Evolutionary conservation across 441 rosid species (phyloP).

Genomic region (Corymbia calophylla): DNA sequence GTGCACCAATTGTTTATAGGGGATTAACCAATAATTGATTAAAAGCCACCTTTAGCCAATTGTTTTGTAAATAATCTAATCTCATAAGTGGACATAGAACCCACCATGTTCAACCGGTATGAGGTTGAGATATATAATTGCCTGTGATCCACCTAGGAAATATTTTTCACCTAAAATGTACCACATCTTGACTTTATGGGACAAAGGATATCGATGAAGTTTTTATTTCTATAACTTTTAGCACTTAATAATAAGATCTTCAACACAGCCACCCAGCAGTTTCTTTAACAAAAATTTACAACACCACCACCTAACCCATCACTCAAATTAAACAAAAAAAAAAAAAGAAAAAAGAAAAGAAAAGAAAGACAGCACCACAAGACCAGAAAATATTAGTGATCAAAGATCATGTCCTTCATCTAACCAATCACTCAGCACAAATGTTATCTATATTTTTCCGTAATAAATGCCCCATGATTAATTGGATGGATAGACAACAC

Average conservation of each 20-base stretch:
- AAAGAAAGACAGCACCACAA: neutral
- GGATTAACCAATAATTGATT: neutral
- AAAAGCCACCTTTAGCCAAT: neutral
- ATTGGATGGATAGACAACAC: neutral
- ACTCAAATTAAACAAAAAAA: too few species aligned
- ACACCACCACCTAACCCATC: neutral
- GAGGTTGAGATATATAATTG: neutral
- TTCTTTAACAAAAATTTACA: neutral
- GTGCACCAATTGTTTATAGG: neutral
- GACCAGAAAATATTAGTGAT: neutral
- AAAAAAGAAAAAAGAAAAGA: too few species aligned
- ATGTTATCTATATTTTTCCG: neutral
- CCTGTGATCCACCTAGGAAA: neutral
- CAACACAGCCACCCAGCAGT: neutral
- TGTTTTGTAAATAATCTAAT: neutral
- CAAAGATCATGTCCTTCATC: neutral
- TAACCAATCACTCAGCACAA: neutral
- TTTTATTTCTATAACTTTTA: neutral
- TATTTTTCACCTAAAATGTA: neutral
- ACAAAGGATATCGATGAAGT: neutral
- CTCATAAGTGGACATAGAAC: neutral
- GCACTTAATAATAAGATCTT: neutral
- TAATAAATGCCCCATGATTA: neutral
- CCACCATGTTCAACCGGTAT: neutral
- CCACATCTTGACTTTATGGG: neutral